Conservation (phyloP, 2,329 filamentous ascomycete species). For the Penicillium italicum region DNA sequence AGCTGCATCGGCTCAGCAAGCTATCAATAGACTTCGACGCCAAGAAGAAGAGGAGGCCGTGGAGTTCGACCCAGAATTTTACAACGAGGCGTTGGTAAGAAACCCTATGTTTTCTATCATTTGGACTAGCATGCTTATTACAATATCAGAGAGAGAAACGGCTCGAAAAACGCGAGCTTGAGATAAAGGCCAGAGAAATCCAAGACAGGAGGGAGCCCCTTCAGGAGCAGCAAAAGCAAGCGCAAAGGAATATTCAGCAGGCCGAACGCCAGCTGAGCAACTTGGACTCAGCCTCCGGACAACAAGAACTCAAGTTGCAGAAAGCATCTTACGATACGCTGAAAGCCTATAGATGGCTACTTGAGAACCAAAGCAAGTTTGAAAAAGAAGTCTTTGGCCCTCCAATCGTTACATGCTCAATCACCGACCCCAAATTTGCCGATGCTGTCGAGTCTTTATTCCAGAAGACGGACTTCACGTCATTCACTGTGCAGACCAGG, state of each 20-base stretch:
- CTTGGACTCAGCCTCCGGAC: conserved; percentile 71
- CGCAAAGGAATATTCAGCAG: conserved; percentile 38
- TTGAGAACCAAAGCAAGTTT: conserved; percentile 65
- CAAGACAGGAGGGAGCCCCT: conserved; percentile 34
- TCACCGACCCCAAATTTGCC: conserved; percentile 68
- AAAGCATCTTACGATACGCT: conserved; percentile 61
- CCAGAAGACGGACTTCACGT: conserved; percentile 51
- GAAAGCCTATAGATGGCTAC: conserved; percentile 76
- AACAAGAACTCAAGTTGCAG: conserved; percentile 65
- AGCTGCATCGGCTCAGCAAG: conserved; percentile 49
- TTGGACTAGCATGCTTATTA: conserved; percentile 21
- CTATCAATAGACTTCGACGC: conserved; percentile 62
- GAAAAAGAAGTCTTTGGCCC: conserved; percentile 76
- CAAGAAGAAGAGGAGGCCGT: conserved; percentile 59
- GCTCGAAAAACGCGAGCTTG: conserved; percentile 35
- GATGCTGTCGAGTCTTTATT: conserved; percentile 59
- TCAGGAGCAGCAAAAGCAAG: conserved; percentile 35
- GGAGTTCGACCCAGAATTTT: conserved; percentile 66
- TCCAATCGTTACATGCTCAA: conserved; percentile 72
- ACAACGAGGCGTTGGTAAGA: conserved; percentile 70
- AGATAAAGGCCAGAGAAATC: conserved; percentile 42
- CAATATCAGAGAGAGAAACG: conserved; percentile 54
- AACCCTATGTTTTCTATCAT: neutral
- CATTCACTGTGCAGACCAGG: conserved; percentile 71
- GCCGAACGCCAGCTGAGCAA: conserved; percentile 51